These are phyloP conservation scores for Imleria badia DNA, from an alignment of 768 basidiomycete genomes.

Conservation along the genomic window DNA sequence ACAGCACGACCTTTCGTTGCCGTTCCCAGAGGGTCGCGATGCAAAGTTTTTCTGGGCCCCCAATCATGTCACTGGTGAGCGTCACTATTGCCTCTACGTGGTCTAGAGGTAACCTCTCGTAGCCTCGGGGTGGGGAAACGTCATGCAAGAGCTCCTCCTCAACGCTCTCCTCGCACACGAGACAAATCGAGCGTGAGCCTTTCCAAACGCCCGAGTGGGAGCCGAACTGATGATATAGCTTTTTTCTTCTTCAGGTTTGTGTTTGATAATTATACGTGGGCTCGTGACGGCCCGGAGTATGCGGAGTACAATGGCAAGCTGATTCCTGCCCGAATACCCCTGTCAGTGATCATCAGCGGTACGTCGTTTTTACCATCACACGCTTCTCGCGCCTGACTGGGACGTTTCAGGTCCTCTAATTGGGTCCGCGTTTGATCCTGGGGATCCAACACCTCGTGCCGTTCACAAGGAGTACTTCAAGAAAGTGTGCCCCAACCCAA, in stretches of 20 bases:
- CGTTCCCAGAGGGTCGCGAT: constrained; percentile 40
- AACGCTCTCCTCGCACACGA: constrained; percentile 49
- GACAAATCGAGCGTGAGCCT: constrained; percentile 48
- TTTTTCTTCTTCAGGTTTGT: constrained; percentile 41
- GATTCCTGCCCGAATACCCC: constrained; percentile 54
- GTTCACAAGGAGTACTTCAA: constrained; percentile 48
- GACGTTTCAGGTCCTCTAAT: constrained; percentile 40
- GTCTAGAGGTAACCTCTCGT: neutral
- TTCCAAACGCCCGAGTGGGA: too few species aligned
- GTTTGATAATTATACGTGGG: constrained; percentile 62
- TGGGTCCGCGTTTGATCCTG: constrained; percentile 39
- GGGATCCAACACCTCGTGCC: constrained; percentile 40
- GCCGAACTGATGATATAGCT: neutral
- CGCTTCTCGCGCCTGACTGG: neutral
- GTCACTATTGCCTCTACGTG: neutral
- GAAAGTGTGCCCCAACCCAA: constrained; percentile 46
- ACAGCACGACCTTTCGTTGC: constrained; percentile 42
- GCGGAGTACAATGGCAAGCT: constrained; percentile 47
- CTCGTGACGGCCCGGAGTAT: constrained; percentile 40
- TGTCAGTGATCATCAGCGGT: constrained; percentile 55
- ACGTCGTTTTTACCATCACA: constrained; percentile 4
- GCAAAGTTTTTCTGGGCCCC: constrained; percentile 49
- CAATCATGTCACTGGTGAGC: constrained; percentile 46
- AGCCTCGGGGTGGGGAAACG: constrained; percentile 64
- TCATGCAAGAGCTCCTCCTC: constrained; percentile 56